phyloP scores from a whole-genome alignment of 768 basidiomycete species.

The Trametes elegans region DNA sequence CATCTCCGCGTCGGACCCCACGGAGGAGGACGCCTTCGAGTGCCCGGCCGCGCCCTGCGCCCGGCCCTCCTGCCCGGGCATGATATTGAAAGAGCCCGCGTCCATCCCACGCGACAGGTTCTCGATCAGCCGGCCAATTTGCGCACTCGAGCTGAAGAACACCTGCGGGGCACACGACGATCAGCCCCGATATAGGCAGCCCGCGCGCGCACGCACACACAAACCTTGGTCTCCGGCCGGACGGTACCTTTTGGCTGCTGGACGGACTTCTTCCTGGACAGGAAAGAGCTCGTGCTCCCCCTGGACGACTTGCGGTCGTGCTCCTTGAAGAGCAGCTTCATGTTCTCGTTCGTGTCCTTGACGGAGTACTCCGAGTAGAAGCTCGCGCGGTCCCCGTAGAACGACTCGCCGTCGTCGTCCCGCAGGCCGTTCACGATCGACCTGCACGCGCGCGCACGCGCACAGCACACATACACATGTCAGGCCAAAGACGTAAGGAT shows the following conservation, averaged over 20 bases:
- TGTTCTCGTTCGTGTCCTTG: constrained; percentile 49
- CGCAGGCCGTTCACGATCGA: constrained; percentile 82
- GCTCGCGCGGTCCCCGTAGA: constrained; percentile 65
- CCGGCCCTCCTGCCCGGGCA: constrained; percentile 40
- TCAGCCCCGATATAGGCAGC: constrained; percentile 7
- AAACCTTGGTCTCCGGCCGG: constrained; percentile 84
- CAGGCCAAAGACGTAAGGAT: constrained; percentile 4
- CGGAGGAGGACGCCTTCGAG: constrained; percentile 63
- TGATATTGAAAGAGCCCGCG: constrained; percentile 79
- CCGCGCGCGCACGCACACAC: constrained; percentile 19
- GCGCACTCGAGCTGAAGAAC: constrained; percentile 70
- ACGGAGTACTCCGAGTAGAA: constrained; percentile 73
- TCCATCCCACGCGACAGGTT: constrained; percentile 79
- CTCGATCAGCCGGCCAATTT: constrained; percentile 84
- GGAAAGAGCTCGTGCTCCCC: constrained; percentile 55
- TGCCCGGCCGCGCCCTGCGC: constrained; percentile 31
- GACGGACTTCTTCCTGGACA: constrained; percentile 60
- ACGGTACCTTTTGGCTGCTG: constrained; percentile 41
- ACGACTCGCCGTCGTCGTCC: constrained; percentile 69
- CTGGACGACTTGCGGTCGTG: constrained; percentile 67
- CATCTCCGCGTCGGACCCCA: constrained; percentile 57
- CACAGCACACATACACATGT: too few relatives aligned
- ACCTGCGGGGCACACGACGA: constrained; percentile 48
- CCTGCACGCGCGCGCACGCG: constrained; percentile 49
- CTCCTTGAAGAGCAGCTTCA: constrained; percentile 77